Evolutionary conservation across 352 stramenopile genomes (phyloP).

Genomic region (Phytophthora constricta): DNA sequence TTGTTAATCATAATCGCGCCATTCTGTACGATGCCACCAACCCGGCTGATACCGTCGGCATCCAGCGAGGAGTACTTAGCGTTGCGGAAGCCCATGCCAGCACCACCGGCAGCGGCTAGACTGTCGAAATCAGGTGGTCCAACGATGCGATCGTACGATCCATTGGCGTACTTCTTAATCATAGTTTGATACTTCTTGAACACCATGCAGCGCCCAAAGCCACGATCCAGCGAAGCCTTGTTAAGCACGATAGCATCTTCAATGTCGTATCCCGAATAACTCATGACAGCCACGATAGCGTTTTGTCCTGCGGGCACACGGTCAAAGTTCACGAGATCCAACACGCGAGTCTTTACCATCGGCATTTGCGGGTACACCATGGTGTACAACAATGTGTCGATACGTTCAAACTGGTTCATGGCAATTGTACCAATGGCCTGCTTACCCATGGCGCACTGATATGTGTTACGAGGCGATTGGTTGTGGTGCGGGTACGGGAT

Average conservation of each 20-base stretch:
- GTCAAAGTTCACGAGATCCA: constrained; percentile 99
- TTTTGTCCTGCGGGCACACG: constrained; percentile 98
- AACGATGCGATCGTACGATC: constrained; percentile 95
- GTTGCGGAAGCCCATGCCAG: constrained; percentile 81
- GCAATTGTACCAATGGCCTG: constrained; percentile 99
- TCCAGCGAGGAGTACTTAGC: constrained; percentile 95
- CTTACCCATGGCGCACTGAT: constrained; percentile 99
- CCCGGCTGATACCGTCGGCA: constrained; percentile 95
- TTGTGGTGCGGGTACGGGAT: constrained; percentile 99
- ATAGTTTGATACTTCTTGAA: constrained; percentile 98
- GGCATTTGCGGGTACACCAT: constrained; percentile 99
- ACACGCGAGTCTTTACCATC: constrained; percentile 98
- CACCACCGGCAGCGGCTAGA: constrained; percentile 56
- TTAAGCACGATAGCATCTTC: constrained; percentile 99
- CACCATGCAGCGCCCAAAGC: constrained; percentile 99
- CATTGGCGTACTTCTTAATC: constrained; percentile 98
- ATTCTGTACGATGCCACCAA: constrained; percentile 91
- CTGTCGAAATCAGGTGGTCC: constrained; percentile 91
- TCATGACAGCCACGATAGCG: constrained; percentile 99
- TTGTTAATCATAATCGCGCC: constrained; percentile 99
- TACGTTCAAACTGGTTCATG: constrained; percentile 99
- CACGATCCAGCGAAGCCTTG: constrained; percentile 96
- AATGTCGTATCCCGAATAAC: constrained; percentile 99
- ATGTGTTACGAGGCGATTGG: constrained; percentile 99
- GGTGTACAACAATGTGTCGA: constrained; percentile 99